These are phyloP conservation scores for Huiozyma sinensis DNA, from an alignment of 805 yeast genomes.

Conservation along the genomic window DNA sequence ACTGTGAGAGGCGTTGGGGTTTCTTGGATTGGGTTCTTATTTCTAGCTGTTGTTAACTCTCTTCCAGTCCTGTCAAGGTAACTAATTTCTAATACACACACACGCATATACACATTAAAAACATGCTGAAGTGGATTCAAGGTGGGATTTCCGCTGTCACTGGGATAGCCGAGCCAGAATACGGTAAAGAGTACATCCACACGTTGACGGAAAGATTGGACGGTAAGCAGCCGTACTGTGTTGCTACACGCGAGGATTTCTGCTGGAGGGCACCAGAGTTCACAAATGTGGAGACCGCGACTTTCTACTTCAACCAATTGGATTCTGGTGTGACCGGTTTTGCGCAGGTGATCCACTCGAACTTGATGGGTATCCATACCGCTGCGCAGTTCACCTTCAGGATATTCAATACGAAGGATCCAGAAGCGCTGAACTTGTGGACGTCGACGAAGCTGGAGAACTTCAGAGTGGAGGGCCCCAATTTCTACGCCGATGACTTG, in stretches of 20 bases:
- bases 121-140: slow-evolving; percentile 74
- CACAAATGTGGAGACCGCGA: slow-evolving; percentile 92
- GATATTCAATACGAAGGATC: slow-evolving; percentile 35
- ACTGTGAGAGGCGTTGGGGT: not conserved
- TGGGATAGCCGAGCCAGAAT: slow-evolving; percentile 95
- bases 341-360: slow-evolving; percentile 91
- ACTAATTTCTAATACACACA: not conserved
- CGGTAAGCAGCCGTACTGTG: slow-evolving; percentile 47
- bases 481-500: slow-evolving; percentile 70
- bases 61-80: not conserved
- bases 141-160: slow-evolving; percentile 87
- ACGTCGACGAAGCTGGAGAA: slow-evolving; percentile 83
- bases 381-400: slow-evolving; percentile 93
- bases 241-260: slow-evolving; percentile 57
- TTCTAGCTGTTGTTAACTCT: not conserved
- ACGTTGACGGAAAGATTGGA: slow-evolving; percentile 58
- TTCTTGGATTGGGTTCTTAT: not conserved
- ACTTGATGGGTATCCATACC: slow-evolving; percentile 74
- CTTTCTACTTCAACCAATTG: slow-evolving; percentile 70
- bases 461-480: slow-evolving; percentile 59
- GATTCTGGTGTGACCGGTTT: slow-evolving; percentile 64
- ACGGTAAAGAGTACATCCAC: slow-evolving; percentile 85
- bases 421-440: slow-evolving; percentile 44
- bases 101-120: not conserved
- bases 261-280: slow-evolving; percentile 62